Base-by-base conservation (phyloP, 208 protist species). In the Trypanosoma lewisi region DNA sequence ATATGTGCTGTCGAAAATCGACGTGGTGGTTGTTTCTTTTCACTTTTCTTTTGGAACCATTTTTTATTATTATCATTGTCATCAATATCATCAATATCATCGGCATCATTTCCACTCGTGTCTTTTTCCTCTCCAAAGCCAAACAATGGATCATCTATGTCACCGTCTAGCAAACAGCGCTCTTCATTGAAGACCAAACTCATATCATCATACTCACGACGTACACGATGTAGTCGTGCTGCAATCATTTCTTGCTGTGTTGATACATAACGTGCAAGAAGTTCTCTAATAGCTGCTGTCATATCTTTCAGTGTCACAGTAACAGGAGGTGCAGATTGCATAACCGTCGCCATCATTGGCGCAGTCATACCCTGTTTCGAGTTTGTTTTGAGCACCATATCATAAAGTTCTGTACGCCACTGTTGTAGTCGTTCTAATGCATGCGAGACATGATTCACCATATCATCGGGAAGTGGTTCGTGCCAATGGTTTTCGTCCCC, bases 231-330 rank as follows among this genome's bases (percentile, higher is more conserved):
- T 2, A 80, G 56, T 9, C 83, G 81, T 48, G 89, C 53, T 11
- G 71, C 69, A 14, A 62, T 14, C 49, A 93, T 63, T 36, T 87
- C 73, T 2, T 70, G 45, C 61, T 93, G 87, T 1, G 76, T 36
- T 0, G 53, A 59, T 21, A 93, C 83, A 56, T 84, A 93, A 27
- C 62, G 70, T 45, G 66, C 49, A 41, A 80, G 62, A 28, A 93
- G 36, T 69, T 87, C 77, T 21, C 73, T 65, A 3, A 76, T 60
- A 16, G 71, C 77, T n/a, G 49, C 19, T 50, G 74, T 71, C 37
- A 93, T 55, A 34, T 73, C 67, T 21, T 41, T 36, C 45, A 67
- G 42, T 23, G 42, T 63, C 11, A 73, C 45, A 37, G 27, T 17
- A 37, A 41, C 16, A 17, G 60, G 36, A 16, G 67, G 50, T 4